Evolutionary conservation across 1,139 yeast genomes (phyloP).

Genomic region (Suhomyces anneliseae): DNA sequence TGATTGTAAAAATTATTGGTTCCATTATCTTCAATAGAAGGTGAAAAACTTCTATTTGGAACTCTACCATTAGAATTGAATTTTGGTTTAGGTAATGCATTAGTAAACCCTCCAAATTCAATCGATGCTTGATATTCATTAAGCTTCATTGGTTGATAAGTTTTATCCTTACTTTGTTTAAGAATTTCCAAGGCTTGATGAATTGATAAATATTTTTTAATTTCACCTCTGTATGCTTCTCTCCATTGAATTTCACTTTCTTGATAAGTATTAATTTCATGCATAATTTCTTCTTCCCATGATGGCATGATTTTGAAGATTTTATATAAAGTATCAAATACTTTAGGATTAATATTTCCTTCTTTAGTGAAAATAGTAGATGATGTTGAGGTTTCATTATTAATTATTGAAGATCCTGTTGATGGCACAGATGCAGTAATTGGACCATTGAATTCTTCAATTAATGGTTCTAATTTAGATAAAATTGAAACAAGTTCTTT

Average conservation of each 20-base stretch:
- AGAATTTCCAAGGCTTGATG: slow-evolving; percentile 35
- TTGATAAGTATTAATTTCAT: slow-evolving; percentile 29
- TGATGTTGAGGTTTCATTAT: background rate
- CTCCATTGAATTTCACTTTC: slow-evolving; percentile 39
- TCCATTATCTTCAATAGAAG: slow-evolving; percentile 12
- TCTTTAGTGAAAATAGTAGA: slow-evolving; percentile 31
- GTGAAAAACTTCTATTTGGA: slow-evolving; percentile 16
- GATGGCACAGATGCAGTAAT: background rate
- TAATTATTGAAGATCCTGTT: background rate
- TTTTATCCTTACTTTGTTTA: slow-evolving; percentile 26
- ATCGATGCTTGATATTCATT: slow-evolving; percentile 43
- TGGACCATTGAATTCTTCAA: slow-evolving; percentile 24
- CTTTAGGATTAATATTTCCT: slow-evolving; percentile 30
- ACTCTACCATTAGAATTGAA: background rate
- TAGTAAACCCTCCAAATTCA: slow-evolving; percentile 42
- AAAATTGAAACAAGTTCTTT: slow-evolving; percentile 23
- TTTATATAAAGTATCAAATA: slow-evolving; percentile 28
- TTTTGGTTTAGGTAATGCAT: slow-evolving; percentile 34
- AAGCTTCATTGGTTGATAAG: slow-evolving; percentile 35
- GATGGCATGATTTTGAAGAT: slow-evolving; percentile 31
- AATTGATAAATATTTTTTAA: slow-evolving; percentile 32
- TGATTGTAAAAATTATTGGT: background rate
- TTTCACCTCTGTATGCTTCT: slow-evolving; percentile 30
- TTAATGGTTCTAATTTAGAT: slow-evolving; percentile 27
- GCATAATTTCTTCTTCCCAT: slow-evolving; percentile 38